Conservation (phyloP, 768 basidiomycete species). For the Leccinum variicolor region DNA sequence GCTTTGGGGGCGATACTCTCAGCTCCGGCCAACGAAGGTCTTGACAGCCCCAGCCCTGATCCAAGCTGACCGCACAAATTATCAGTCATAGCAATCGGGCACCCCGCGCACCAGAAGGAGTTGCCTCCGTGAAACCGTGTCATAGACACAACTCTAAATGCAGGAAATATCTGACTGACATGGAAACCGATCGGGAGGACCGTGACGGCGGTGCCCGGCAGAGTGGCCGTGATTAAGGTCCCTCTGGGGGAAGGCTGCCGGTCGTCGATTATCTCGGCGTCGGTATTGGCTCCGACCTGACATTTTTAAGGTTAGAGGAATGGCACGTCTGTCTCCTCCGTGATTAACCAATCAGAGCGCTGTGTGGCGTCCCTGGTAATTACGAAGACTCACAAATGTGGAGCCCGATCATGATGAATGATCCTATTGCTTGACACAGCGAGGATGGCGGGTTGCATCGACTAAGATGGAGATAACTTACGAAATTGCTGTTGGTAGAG, state of each 20-base stretch:
- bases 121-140: conserved; percentile 13
- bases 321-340: conserved; percentile 21
- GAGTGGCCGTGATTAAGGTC: conserved; percentile 14
- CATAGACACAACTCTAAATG: conserved; percentile 3
- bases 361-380: conserved; percentile 24
- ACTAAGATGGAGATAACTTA: conserved; percentile 16
- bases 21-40: conserved; percentile 16
- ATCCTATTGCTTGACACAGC: conserved; percentile 14
- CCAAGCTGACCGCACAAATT: conserved; percentile 7
- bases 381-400: conserved; percentile 20
- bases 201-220: conserved; percentile 27
- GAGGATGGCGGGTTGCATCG: conserved; percentile 10
- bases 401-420: conserved; percentile 21
- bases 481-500: conserved; percentile 11
- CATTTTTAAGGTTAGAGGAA: conserved; percentile 19
- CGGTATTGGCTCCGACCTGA: conserved; percentile 22
- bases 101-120: conserved; percentile 12
- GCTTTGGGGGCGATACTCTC: conserved; percentile 16
- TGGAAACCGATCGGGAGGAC: conserved; percentile 18
- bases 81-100: conserved; percentile 8
- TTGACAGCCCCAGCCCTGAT: conserved; percentile 18
- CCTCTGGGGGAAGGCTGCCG: conserved; percentile 11
- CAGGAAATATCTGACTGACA: conserved; percentile 8
- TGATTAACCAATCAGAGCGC: conserved; percentile 17
- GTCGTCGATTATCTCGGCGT: conserved; percentile 18